These are phyloP conservation scores for Podospora pseudocomata DNA, from an alignment of 495 filamentous ascomycete species.

Conservation along the genomic window DNA sequence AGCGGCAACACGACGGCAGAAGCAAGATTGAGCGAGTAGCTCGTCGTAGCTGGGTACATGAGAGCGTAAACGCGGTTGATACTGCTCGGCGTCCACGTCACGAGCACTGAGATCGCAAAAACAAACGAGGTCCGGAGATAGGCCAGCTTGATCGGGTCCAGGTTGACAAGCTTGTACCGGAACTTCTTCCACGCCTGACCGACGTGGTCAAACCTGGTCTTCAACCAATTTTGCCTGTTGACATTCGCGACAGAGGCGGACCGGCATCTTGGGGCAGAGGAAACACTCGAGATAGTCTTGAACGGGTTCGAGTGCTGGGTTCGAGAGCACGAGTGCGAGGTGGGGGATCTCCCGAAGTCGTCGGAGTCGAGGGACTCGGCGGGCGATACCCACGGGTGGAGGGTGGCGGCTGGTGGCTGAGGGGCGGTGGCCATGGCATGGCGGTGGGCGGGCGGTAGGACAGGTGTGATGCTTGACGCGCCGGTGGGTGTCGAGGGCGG, in stretches of 20 bases:
- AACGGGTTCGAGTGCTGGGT: conserved; percentile 15
- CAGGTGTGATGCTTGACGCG: conserved; percentile 14
- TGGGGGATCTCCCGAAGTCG: conserved; percentile 3
- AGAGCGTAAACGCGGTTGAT: conserved; percentile 74
- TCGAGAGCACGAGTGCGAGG: neutral
- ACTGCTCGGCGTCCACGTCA: conserved; percentile 81
- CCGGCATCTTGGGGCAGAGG: conserved; percentile 4
- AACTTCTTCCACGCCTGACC: conserved; percentile 11
- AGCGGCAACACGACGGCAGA: conserved; percentile 73
- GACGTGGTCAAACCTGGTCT: neutral
- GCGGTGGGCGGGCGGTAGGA: conserved; percentile 8
- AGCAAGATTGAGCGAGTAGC: conserved; percentile 65
- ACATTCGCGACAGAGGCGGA: conserved; percentile 12
- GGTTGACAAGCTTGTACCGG: conserved; percentile 36
- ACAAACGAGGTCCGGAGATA: conserved; percentile 79
- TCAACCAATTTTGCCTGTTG: conserved; percentile 4
- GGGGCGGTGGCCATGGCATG: conserved; percentile 1
- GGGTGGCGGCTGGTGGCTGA: neutral
- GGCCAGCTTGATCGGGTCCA: conserved; percentile 62
- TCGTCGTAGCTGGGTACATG: conserved; percentile 50
- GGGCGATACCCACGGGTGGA: conserved; percentile 20
- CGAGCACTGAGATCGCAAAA: conserved; percentile 72
- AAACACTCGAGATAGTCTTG: conserved; percentile 25
- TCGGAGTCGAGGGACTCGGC: conserved; percentile 12
- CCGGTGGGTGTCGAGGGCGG: conserved; percentile 12